phyloP scores from a whole-genome alignment of 129 eudicot genomes.

The Scalesia atractyloides region DNA sequence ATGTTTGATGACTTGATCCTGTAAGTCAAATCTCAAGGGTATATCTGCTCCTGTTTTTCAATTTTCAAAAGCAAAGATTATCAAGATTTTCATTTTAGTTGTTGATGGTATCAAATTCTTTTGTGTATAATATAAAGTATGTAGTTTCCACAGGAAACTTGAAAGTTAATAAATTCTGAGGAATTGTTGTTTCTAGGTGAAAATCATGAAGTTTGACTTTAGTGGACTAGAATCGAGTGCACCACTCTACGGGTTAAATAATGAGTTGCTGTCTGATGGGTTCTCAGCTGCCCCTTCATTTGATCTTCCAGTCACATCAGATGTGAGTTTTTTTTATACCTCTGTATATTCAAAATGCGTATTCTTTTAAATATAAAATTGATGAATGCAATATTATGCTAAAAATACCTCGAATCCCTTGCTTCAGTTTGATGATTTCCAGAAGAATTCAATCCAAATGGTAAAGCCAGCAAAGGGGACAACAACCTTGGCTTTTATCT shows the following conservation, averaged over 20 bases:
- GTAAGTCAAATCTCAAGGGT: background rate
- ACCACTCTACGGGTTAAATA: constrained; percentile 39
- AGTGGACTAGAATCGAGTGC: constrained; percentile 78
- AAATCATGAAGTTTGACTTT: constrained; percentile 74
- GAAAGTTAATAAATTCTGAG: background rate
- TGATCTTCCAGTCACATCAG: constrained; percentile 53
- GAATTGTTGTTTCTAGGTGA: constrained; percentile 35
- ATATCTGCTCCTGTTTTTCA: background rate
- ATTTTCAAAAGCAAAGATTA: constrained; percentile 1
- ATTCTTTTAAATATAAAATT: background rate
- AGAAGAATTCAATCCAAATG: constrained; percentile 91
- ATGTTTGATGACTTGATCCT: background rate
- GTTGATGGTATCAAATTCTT: background rate
- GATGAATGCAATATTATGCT: background rate
- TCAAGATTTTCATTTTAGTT: constrained; percentile 1
- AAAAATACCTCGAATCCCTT: constrained; percentile 1
- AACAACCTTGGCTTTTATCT: constrained; percentile 87
- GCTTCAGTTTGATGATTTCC: constrained; percentile 86
- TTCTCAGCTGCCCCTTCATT: constrained; percentile 59
- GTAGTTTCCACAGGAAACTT: background rate
- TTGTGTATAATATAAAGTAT: background rate
- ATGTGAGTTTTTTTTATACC: constrained; percentile 56
- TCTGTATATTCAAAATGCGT: background rate
- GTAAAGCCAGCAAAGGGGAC: constrained; percentile 94
- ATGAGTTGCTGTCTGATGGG: constrained; percentile 47